Percentiles rank a stretch among this genome's conserved stretches.
Evolutionary conservation across 2,329 filamentous ascomycete species (phyloP).

Genomic region (Penicillium fuscoglaucum): DNA sequence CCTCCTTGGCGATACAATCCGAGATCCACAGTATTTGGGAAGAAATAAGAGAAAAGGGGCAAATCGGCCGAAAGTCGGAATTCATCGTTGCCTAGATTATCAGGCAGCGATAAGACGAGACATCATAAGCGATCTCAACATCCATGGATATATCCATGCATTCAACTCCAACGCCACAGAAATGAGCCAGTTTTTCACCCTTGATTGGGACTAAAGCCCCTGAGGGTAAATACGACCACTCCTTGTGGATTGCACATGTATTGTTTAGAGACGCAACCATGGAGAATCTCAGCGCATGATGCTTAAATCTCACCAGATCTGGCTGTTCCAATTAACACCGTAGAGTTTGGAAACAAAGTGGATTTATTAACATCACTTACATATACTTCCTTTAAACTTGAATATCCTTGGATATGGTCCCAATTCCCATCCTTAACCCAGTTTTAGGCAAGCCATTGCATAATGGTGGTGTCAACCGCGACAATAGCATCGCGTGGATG

Average conservation of each 20-base stretch:
- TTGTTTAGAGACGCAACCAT: neutral
- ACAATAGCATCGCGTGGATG: neutral
- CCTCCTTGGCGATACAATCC: neutral
- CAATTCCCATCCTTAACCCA: neutral
- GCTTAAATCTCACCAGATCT: neutral
- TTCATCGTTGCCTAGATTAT: neutral
- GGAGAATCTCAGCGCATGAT: neutral
- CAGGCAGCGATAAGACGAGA: neutral
- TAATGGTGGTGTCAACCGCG: neutral
- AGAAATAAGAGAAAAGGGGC: neutral
- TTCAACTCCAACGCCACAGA: neutral
- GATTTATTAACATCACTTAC: neutral
- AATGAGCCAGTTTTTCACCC: neutral
- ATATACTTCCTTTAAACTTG: neutral
- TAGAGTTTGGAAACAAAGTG: neutral
- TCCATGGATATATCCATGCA: neutral
- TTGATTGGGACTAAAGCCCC: no score
- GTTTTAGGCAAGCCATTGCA: neutral
- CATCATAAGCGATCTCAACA: neutral
- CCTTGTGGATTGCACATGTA: neutral
- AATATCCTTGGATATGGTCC: neutral
- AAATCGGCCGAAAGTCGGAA: slow-evolving; percentile 1
- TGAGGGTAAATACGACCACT: no score
- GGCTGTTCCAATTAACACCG: neutral
- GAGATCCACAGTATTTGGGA: neutral